phyloP scores from a whole-genome alignment of 225 moss, liverwort and hornwort genomes.

The Lunularia cruciata region DNA sequence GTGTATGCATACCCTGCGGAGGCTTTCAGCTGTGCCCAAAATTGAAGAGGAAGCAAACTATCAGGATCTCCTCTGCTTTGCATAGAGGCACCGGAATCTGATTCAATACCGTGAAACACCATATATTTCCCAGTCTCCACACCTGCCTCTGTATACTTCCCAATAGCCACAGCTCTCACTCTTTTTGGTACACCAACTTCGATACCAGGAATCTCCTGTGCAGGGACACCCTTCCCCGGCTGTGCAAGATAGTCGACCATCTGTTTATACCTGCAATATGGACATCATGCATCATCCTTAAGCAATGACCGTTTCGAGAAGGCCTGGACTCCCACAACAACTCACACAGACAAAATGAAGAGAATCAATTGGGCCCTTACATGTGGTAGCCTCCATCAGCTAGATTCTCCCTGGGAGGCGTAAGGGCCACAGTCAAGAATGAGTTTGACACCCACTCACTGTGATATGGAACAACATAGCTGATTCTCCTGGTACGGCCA shows the following conservation, averaged over 20 bases:
- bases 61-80: slow-evolving; percentile 77
- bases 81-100: slow-evolving; percentile 83
- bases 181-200: slow-evolving; percentile 64
- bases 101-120: slow-evolving; percentile 80
- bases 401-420: slow-evolving; percentile 65
- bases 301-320: too few relatives aligned
- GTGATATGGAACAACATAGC: slow-evolving; percentile 71
- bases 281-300: too few relatives aligned
- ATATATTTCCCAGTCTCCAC: slow-evolving; percentile 56
- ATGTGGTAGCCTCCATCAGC: slow-evolving; percentile 89
- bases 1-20: slow-evolving; percentile 44
- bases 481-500: slow-evolving; percentile 62
- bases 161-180: slow-evolving; percentile 61
- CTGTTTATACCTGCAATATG: slow-evolving; percentile 62
- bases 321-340: too few relatives aligned
- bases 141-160: slow-evolving; percentile 67
- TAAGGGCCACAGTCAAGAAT: slow-evolving; percentile 57
- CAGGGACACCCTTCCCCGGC: slow-evolving; percentile 51
- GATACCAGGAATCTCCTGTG: slow-evolving; percentile 55
- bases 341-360: neutral
- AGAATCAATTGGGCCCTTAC: too few relatives aligned
- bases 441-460: slow-evolving; percentile 57
- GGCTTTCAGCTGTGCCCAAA: slow-evolving; percentile 66
- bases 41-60: slow-evolving; percentile 65
- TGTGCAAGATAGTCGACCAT: slow-evolving; percentile 57